A percentile compares a stretch with the other conserved stretches of the same genome.
phyloP scores from a whole-genome alignment of 73 alveolate genomes.

The Uronychia binucleata region DNA sequence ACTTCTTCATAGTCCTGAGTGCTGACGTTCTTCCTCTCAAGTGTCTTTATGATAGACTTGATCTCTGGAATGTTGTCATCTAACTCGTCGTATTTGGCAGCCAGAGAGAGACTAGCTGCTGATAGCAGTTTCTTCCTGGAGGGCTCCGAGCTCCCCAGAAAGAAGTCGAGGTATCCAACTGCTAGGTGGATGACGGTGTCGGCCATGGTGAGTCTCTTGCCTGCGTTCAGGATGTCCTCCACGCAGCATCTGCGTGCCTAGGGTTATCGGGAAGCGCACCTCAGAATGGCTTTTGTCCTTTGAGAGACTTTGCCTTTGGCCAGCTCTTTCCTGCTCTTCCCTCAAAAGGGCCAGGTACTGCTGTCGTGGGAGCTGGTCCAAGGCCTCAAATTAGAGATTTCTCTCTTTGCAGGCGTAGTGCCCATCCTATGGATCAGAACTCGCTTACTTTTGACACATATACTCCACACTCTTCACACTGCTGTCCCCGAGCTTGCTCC shows the following conservation, averaged over 20 bases:
- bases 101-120: constrained; percentile 1
- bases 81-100: constrained; percentile 10
- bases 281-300: neutral
- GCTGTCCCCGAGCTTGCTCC: neutral
- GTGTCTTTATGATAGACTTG: neutral
- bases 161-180: neutral
- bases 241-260: neutral
- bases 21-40: neutral
- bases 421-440: neutral
- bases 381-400: neutral
- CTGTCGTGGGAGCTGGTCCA: neutral
- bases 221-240: neutral
- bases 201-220: neutral
- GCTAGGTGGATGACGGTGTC: neutral
- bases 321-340: neutral
- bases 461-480: neutral
- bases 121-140: neutral
- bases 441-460: neutral
- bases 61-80: constrained; percentile 15
- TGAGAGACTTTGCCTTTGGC: neutral
- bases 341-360: neutral
- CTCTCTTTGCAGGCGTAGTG: neutral
- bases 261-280: neutral
- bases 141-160: neutral
- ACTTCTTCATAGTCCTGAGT: neutral